Evolutionary conservation across 495 filamentous ascomycete genomes (phyloP).

Genomic region (Bacidia gigantensis): DNA sequence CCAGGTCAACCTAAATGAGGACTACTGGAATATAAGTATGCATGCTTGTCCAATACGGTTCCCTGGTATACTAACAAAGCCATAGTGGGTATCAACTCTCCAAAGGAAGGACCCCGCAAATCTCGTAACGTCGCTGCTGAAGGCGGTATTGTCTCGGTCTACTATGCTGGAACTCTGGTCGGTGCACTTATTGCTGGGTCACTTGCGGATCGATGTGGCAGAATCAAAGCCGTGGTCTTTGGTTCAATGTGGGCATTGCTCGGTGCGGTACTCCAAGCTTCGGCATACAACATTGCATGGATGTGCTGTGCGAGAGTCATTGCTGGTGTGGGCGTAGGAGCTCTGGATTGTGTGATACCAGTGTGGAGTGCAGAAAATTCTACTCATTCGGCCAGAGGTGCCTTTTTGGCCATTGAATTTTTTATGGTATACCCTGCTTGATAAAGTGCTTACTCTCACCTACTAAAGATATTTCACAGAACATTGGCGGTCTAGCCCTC

Average conservation of each 20-base stretch:
- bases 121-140: conserved; percentile 17
- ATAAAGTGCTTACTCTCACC: conserved; percentile 34
- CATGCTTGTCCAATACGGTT: no score
- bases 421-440: conserved; percentile 26
- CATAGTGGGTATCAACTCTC: conserved; percentile 10
- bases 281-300: conserved; percentile 36
- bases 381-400: conserved; percentile 51
- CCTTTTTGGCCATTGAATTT: conserved; percentile 61
- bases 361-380: conserved; percentile 43
- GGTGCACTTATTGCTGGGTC: conserved; percentile 40
- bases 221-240: conserved; percentile 40
- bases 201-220: conserved; percentile 38
- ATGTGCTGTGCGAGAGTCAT: conserved; percentile 42
- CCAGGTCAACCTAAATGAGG: conserved; percentile 26
- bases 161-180: conserved; percentile 42
- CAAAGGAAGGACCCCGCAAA: conserved; percentile 8
- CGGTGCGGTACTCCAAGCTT: conserved; percentile 39
- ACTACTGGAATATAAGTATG: conserved; percentile 22
- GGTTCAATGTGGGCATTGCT: conserved; percentile 39
- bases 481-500: conserved; percentile 40
- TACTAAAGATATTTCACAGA: conserved; percentile 40
- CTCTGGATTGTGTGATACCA: conserved; percentile 38
- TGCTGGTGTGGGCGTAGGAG: conserved; percentile 42
- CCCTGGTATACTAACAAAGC: not conserved
- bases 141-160: conserved; percentile 39